Evolutionary conservation across 192 early-diverging fungal genomes (phyloP).

Genomic region (Piromyces finnis): DNA sequence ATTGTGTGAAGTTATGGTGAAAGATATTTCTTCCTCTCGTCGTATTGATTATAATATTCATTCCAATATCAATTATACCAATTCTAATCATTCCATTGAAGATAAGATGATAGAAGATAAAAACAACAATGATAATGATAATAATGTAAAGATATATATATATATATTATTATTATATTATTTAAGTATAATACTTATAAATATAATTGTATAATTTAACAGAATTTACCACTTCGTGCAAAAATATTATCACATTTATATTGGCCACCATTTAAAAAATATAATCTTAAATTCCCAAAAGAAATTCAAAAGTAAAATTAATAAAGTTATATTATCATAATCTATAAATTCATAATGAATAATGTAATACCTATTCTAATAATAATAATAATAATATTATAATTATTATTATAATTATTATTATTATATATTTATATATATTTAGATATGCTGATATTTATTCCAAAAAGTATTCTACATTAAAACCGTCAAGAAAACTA

Average conservation of each 20-base stretch:
- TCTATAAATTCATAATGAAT: too few species aligned
- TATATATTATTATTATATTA: too few species aligned
- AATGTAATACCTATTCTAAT: too few species aligned
- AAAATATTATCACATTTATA: constrained; percentile 42
- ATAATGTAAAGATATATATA: too few species aligned
- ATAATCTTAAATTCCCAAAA: constrained; percentile 16
- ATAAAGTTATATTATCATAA: too few species aligned
- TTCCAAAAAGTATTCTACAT: constrained; percentile 15
- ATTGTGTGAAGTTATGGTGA: constrained; percentile 63
- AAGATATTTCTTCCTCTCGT: constrained; percentile 55
- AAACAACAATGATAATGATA: too few species aligned
- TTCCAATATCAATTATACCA: constrained; percentile 3
- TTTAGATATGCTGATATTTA: constrained; percentile 15
- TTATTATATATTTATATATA: too few species aligned
- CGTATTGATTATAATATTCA: constrained; percentile 33
- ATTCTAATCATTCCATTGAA: too few species aligned
- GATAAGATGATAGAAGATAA: neutral
- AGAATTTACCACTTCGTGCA: constrained; percentile 15
- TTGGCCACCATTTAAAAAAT: constrained; percentile 26
- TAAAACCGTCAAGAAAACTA: constrained; percentile 40
- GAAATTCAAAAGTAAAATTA: neutral
- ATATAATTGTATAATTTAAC: too few species aligned
- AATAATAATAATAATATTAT: too few species aligned
- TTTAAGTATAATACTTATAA: too few species aligned
- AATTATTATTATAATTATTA: too few species aligned